A percentile compares a stretch with the other conserved stretches of the same genome.
phyloP scores from a whole-genome alignment of 331 rosid species.

The Acacia pycnantha region DNA sequence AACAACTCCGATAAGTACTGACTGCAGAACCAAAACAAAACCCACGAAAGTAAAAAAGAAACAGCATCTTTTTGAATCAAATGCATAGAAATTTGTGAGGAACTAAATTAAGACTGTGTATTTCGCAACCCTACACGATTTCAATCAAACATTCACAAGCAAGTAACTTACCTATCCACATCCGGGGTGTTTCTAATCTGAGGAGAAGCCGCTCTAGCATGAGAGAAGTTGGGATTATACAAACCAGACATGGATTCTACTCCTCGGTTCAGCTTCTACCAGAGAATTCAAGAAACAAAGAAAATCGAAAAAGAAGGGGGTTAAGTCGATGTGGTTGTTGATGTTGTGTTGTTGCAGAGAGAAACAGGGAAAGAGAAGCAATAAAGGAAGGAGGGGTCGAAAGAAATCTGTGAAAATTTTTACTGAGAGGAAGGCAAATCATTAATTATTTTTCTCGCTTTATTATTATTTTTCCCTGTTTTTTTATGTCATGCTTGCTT shows the following conservation, averaged over 20 bases:
- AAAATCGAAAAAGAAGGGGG: conserved; percentile 54
- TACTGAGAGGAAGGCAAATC: conserved; percentile 45
- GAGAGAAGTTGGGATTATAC: conserved; percentile 93
- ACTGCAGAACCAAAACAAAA: conserved; percentile 37
- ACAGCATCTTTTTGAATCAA: conserved; percentile 39
- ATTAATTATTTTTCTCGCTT: conserved; percentile 35
- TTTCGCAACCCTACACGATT: neutral
- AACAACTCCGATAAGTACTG: conserved; percentile 89
- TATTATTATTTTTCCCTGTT: neutral
- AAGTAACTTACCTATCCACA: conserved; percentile 63
- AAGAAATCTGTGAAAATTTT: conserved; percentile 40
- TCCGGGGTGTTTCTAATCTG: conserved; percentile 85
- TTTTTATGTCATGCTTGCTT: conserved; percentile 17
- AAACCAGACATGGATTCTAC: conserved; percentile 76
- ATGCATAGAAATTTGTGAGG: conserved; percentile 6
- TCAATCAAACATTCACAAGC: conserved; percentile 15
- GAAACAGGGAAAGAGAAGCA: conserved; percentile 60
- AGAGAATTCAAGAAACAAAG: conserved; percentile 36
- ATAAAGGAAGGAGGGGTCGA: conserved; percentile 36
- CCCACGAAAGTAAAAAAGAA: neutral
- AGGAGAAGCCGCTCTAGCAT: conserved; percentile 95
- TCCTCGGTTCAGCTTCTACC: neutral
- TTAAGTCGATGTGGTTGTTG: conserved; percentile 39
- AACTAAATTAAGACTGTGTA: neutral
- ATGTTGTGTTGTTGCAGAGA: conserved; percentile 36